A percentile compares a stretch with the other conserved stretches of the same genome.
Evolutionary conservation across 225 moss, liverwort and hornwort genomes (phyloP).

Genomic region (Straminergon stramineum): DNA sequence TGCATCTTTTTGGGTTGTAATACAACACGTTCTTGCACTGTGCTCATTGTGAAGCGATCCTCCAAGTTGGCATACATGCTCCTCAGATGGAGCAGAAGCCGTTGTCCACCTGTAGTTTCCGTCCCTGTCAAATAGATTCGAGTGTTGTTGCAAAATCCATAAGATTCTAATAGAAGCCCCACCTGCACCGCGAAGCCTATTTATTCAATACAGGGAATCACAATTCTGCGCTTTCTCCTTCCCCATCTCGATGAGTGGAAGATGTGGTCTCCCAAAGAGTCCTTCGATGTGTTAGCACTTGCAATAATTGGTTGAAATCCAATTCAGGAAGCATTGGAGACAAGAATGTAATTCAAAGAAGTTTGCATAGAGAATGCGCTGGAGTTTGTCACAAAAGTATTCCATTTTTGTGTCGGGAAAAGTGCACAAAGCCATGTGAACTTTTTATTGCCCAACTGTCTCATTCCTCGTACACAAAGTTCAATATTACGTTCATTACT

Average conservation of each 20-base stretch:
- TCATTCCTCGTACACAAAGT: neutral
- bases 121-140: conserved; percentile 29
- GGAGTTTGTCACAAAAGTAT: neutral
- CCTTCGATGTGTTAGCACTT: neutral
- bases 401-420: neutral
- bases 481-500: neutral
- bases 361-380: neutral
- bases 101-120: conserved; percentile 42
- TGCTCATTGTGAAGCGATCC: conserved; percentile 29
- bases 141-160: conserved; percentile 33
- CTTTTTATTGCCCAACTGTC: neutral
- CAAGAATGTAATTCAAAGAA: neutral
- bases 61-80: conserved; percentile 37
- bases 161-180: conserved; percentile 26
- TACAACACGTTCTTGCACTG: conserved; percentile 10
- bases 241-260: neutral
- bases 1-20: neutral
- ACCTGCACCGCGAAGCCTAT: conserved; percentile 4
- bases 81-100: conserved; percentile 22
- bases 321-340: neutral
- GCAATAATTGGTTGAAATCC: neutral
- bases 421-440: neutral
- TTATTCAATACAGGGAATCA: neutral
- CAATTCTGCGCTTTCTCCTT: neutral
- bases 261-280: neutral